Percentiles rank a stretch among this genome's conserved stretches.
Conservation (phyloP, 1,284 basidiomycete species). For the Heliocybe sulcata region DNA sequence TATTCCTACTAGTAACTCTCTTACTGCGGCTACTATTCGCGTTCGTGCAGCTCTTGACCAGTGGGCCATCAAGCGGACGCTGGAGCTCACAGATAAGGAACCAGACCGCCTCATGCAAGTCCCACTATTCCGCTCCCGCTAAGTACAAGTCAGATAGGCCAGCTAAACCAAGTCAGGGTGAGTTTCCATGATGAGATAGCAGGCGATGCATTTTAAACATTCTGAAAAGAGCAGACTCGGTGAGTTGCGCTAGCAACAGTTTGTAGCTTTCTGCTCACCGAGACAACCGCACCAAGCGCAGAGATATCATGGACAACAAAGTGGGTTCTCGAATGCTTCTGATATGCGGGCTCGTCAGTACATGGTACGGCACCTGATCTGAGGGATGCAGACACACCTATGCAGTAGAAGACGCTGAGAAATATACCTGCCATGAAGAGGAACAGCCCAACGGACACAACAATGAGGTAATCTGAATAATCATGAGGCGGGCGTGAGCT, state of each 20-base stretch:
- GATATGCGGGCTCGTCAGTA: background rate
- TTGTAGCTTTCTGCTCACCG: conserved; percentile 29
- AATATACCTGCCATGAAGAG: conserved; percentile 40
- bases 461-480: conserved; percentile 40
- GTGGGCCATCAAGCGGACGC: too few species aligned
- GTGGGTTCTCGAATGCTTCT: conserved; percentile 51
- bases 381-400: conserved; percentile 26
- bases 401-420: conserved; percentile 54
- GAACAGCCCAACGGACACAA: conserved; percentile 47
- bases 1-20: too few species aligned
- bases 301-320: conserved; percentile 57
- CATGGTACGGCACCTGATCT: background rate
- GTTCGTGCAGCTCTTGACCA: too few species aligned
- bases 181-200: too few species aligned
- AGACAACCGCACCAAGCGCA: conserved; percentile 61
- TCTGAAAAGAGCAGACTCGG: conserved; percentile 22
- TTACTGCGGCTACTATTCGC: too few species aligned
- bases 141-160: too few species aligned
- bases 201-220: conserved; percentile 47
- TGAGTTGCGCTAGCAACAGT: background rate
- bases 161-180: too few species aligned
- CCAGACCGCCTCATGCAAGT: too few species aligned
- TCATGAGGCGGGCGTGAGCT: background rate
- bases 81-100: too few species aligned
- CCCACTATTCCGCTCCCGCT: too few species aligned